phyloP scores from a whole-genome alignment of 1,139 yeast genomes.

The Blastobotrys ciferrii region DNA sequence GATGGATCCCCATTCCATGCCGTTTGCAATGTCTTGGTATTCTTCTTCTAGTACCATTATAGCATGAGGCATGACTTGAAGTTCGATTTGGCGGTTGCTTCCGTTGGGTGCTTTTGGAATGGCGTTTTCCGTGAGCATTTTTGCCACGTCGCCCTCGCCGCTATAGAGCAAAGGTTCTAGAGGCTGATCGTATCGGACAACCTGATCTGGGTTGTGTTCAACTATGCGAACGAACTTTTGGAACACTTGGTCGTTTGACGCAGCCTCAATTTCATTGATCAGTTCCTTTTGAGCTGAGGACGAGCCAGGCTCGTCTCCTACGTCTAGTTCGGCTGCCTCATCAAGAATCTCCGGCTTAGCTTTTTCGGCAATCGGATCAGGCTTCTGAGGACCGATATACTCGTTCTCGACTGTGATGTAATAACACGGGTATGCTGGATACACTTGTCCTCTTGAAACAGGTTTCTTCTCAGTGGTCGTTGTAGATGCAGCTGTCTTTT shows the following conservation, averaged over 20 bases:
- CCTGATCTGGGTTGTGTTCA: constrained; percentile 80
- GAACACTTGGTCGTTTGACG: constrained; percentile 59
- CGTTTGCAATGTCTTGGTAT: constrained; percentile 52
- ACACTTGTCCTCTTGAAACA: background rate
- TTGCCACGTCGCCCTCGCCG: constrained; percentile 55
- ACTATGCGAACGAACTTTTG: constrained; percentile 73
- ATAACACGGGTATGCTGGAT: constrained; percentile 8
- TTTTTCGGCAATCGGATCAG: constrained; percentile 28
- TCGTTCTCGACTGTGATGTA: constrained; percentile 15
- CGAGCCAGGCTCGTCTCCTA: constrained; percentile 19
- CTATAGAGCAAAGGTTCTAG: constrained; percentile 73
- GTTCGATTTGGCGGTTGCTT: constrained; percentile 60
- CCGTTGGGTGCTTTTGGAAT: constrained; percentile 48
- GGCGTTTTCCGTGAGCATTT: constrained; percentile 41
- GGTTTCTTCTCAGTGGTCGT: constrained; percentile 5
- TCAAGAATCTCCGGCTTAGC: constrained; percentile 14
- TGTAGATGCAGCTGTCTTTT: constrained; percentile 10
- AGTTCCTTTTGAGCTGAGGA: constrained; percentile 19
- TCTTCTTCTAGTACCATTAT: constrained; percentile 74
- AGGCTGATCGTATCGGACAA: constrained; percentile 66
- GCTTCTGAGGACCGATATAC: constrained; percentile 9
- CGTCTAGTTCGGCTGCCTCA: constrained; percentile 15
- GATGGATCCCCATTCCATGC: constrained; percentile 98
- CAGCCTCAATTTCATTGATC: constrained; percentile 25
- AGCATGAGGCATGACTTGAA: constrained; percentile 92